Percentiles rank a stretch among this genome's conserved stretches.
Evolutionary conservation across 1,139 yeast genomes (phyloP).

Genomic region (Debaryomyces coudertii): DNA sequence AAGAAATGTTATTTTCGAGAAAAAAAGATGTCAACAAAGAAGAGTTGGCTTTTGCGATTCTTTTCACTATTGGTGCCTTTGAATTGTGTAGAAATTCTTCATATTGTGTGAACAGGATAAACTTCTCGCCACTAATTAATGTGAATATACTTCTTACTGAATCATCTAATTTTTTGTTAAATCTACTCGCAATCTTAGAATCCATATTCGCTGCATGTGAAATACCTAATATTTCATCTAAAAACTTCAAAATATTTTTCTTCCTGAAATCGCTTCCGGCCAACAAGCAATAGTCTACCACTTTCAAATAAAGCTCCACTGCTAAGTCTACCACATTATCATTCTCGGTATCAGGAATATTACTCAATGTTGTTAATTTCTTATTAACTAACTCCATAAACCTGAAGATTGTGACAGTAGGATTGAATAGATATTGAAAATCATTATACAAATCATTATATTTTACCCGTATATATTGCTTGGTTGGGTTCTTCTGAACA

Average conservation of each 20-base stretch:
- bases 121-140: slow-evolving; percentile 15
- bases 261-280: slow-evolving; percentile 35
- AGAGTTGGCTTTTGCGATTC: not conserved
- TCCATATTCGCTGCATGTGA: slow-evolving; percentile 4
- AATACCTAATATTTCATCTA: slow-evolving; percentile 20
- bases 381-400: slow-evolving; percentile 43
- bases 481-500: slow-evolving; percentile 2
- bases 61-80: slow-evolving; percentile 1
- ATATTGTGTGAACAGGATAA: slow-evolving; percentile 24
- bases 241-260: slow-evolving; percentile 28
- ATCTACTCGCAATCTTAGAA: not conserved
- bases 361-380: slow-evolving; percentile 34
- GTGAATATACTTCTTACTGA: slow-evolving; percentile 12
- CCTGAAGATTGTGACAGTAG: slow-evolving; percentile 19
- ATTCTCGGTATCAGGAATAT: slow-evolving; percentile 16
- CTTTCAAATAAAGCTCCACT: slow-evolving; percentile 9
- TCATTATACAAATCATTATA: slow-evolving; percentile 35
- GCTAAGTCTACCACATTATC: slow-evolving; percentile 11
- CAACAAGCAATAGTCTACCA: slow-evolving; percentile 11
- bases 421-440: slow-evolving; percentile 31
- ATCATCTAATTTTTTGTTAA: slow-evolving; percentile 4
- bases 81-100: slow-evolving; percentile 20
- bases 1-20: slow-evolving; percentile 36
- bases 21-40: slow-evolving; percentile 20
- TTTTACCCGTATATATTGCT: slow-evolving; percentile 14